A percentile compares a stretch with the other conserved stretches of the same genome.
Conservation (phyloP, 768 basidiomycete genomes). For the Kwoniella heveanensis region DNA sequence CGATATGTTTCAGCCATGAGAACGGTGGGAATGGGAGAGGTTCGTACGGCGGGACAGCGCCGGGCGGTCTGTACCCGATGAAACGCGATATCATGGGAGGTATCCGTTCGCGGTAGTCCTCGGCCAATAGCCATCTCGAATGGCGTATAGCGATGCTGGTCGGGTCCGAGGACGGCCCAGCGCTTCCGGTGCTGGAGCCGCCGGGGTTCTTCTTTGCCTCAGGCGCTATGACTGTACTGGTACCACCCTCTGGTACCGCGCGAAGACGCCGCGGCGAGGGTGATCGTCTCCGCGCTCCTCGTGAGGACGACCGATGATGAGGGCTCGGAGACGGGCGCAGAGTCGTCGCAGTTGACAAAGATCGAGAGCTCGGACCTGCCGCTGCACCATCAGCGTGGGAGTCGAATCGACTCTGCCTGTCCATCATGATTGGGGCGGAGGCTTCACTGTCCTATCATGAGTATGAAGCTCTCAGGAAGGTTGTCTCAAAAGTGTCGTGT, state of each 20-base stretch:
- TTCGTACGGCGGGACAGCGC: conserved; percentile 20
- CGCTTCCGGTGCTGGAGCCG: too few species aligned
- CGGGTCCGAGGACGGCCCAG: too few species aligned
- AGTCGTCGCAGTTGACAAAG: conserved; percentile 1
- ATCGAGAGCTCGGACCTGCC: neutral
- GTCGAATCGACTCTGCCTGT: conserved; percentile 6
- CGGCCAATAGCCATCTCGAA: neutral
- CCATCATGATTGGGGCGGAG: neutral
- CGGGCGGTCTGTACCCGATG: conserved; percentile 26
- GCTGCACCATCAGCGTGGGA: neutral
- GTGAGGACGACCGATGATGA: neutral
- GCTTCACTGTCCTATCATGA: too few species aligned
- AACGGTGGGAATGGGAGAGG: conserved; percentile 36
- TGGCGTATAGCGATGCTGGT: too few species aligned
- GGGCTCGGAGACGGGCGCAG: conserved; percentile 10
- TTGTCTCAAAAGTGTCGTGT: too few species aligned
- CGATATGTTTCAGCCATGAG: conserved; percentile 29
- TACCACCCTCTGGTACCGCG: neutral
- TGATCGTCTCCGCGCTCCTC: neutral
- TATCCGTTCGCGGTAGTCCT: conserved; percentile 26
- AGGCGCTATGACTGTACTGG: too few species aligned
- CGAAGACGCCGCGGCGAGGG: neutral
- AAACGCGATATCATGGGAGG: conserved; percentile 27
- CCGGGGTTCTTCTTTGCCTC: too few species aligned
- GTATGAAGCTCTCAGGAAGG: too few species aligned